Evolutionary conservation across 2,329 filamentous ascomycete species (phyloP).

Genomic region (Onygenales sp.): DNA sequence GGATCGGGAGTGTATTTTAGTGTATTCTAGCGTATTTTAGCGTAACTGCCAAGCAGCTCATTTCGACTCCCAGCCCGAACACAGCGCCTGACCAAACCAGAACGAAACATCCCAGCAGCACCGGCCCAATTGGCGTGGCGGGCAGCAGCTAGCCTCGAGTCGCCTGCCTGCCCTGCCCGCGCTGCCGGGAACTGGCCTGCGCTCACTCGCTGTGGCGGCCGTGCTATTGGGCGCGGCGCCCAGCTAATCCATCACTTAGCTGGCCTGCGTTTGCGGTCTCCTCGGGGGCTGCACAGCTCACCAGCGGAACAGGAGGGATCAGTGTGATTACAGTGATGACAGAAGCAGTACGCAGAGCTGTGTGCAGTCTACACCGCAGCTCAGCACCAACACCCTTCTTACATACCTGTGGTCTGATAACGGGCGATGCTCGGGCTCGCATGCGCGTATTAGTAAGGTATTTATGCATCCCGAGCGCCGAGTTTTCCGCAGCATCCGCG

Average conservation of each 20-base stretch:
- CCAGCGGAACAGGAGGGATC: no score
- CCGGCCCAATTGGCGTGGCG: background rate
- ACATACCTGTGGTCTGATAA: background rate
- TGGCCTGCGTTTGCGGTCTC: background rate
- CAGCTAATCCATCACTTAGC: no score
- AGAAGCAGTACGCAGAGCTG: no score
- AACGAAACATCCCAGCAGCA: background rate
- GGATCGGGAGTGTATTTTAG: no score
- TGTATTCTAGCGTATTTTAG: no score
- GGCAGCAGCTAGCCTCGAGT: background rate
- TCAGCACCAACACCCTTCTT: no score
- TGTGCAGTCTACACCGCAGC: no score
- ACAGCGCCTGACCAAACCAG: background rate
- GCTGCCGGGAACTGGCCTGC: background rate
- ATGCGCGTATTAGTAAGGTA: background rate
- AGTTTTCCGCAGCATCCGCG: background rate
- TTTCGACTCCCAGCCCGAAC: background rate
- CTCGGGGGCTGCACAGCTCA: background rate
- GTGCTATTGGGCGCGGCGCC: no score
- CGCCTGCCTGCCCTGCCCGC: no score
- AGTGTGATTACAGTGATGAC: no score
- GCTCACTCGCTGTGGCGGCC: background rate
- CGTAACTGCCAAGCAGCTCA: background rate
- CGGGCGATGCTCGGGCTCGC: no score
- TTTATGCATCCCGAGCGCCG: background rate